These are phyloP conservation scores for Corynespora cassiicola DNA, from an alignment of 2,329 filamentous ascomycete species.

Conservation along the genomic window DNA sequence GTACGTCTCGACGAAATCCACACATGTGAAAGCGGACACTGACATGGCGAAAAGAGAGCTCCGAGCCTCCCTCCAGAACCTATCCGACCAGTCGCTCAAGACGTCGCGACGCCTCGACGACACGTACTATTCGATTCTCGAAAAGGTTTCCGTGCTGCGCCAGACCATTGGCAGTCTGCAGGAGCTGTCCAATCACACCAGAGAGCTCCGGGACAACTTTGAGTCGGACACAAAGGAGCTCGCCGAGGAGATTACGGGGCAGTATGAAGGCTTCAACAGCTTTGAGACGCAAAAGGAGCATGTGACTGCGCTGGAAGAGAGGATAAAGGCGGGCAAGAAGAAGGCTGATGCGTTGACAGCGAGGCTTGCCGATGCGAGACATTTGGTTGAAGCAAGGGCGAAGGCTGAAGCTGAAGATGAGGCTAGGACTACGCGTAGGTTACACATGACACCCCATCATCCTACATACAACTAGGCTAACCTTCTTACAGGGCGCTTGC, in stretches of 20 bases:
- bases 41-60: constrained; percentile 44
- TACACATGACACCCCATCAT: background rate
- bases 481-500: constrained; percentile 56
- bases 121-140: constrained; percentile 75
- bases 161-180: constrained; percentile 69
- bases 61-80: constrained; percentile 46
- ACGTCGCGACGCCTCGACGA: constrained; percentile 73
- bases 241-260: constrained; percentile 64
- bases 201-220: constrained; percentile 66
- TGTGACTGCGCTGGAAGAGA: constrained; percentile 66
- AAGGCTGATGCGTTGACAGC: constrained; percentile 66
- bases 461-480: constrained; percentile 13
- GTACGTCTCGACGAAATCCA: constrained; percentile 27
- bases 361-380: constrained; percentile 69
- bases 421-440: constrained; percentile 61
- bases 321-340: constrained; percentile 66
- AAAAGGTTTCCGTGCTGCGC: constrained; percentile 70
- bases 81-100: constrained; percentile 66
- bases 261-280: constrained; percentile 66
- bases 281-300: constrained; percentile 71
- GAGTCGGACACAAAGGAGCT: constrained; percentile 65
- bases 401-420: constrained; percentile 71
- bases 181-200: constrained; percentile 69
- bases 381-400: constrained; percentile 72
- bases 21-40: constrained; percentile 10